Evolutionary conservation across 2,329 filamentous ascomycete species (phyloP), one percentile per base, ranked within the genome.

Genomic region (Emmonsiellopsis sp.): DNA sequence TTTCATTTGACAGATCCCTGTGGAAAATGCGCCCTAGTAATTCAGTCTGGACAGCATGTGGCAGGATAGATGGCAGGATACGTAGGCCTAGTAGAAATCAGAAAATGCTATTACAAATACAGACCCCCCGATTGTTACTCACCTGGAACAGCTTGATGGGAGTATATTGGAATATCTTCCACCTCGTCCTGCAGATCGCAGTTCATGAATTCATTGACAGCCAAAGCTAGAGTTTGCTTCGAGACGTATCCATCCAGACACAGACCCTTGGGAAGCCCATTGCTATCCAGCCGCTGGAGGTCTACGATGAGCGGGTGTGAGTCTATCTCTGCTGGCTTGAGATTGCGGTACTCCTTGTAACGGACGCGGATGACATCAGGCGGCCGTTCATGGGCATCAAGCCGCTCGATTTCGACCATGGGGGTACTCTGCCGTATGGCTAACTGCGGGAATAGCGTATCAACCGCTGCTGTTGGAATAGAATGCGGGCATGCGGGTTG

Each of bases 371-470:
- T 75, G 49, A 75, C 69, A 10, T 84, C 81, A 2, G 90, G 87
- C 1, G 90, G 88, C 61, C 84, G 83, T 68, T 89, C 83, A 66
- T 92, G 82, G 32, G 90, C 85, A 69, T 95, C 86, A 2, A 91
- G 74, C 39, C 60, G 60, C 56, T 66, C 63, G 43, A 70, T 69
- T 37, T 62, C 65, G 39, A 64, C 62, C 68, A 70, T 68, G 39
- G 32, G 48, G 53, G 34, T 27, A 27, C 5, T 13, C 13, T 34
- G 27, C n/a, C 42, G n/a, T 21, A 14, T 44, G 10, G 11, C 8
- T 9, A n/a, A 43, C 11, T 42, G 13, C 32, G 10, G 7, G 34
- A 37, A 32, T 3, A 51, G 32, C 27, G 11, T 11, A 14, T 21
- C 13, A 13, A 6, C 17, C 40, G n/a, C 11, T n/a, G 21, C 21